These are phyloP conservation scores for Hydrangea macrophylla DNA, from an alignment of 148 eudicot genomes.

Conservation along the genomic window DNA sequence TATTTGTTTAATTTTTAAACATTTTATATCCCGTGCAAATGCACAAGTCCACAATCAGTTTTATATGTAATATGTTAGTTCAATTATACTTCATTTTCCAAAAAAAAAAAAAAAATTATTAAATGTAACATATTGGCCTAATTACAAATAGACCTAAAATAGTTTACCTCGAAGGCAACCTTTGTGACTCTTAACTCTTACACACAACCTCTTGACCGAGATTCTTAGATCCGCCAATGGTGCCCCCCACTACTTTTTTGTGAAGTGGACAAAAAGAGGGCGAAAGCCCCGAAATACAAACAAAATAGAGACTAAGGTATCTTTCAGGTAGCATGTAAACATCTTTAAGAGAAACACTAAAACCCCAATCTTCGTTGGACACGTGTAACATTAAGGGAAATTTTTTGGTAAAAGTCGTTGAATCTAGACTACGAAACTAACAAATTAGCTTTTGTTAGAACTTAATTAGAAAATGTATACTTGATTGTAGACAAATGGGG, in stretches of 20 bases:
- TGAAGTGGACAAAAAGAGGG: background rate
- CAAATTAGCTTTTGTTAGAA: background rate
- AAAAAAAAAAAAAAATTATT: no score
- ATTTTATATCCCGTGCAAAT: no score
- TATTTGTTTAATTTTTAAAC: no score
- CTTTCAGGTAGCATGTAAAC: conserved; percentile 10
- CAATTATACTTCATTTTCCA: no score
- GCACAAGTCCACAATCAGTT: no score
- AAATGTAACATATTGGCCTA: no score
- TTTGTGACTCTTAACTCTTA: no score
- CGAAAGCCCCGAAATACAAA: background rate
- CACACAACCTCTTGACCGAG: no score
- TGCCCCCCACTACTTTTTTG: background rate
- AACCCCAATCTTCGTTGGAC: background rate
- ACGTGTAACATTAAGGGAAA: background rate
- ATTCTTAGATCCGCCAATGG: no score
- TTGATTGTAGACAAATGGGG: background rate
- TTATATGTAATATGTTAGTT: no score
- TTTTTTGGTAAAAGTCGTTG: background rate
- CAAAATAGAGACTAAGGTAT: conserved; percentile 10
- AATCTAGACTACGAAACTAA: background rate
- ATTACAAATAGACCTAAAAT: no score
- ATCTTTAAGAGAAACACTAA: background rate
- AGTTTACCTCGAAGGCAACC: no score
- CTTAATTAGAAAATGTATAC: background rate